These are phyloP conservation scores for Fusarium guadeloupense DNA, from an alignment of 2,329 filamentous ascomycete species.

Conservation along the genomic window DNA sequence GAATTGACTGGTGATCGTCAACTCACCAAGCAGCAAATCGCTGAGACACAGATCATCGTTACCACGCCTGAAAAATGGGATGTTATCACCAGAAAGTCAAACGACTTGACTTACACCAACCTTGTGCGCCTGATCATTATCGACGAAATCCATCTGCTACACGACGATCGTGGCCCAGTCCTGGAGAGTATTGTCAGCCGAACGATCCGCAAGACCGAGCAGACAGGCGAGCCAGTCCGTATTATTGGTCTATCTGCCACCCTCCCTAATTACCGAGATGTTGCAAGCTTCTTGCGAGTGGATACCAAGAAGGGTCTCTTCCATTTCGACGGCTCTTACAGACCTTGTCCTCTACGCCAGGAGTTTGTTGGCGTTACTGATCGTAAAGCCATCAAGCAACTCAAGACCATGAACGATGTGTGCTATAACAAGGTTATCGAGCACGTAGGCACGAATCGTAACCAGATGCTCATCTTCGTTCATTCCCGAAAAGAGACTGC, in stretches of 20 bases:
- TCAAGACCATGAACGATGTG: slow-evolving; percentile 99
- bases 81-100: slow-evolving; percentile 97
- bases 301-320: slow-evolving; percentile 87
- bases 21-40: slow-evolving; percentile 97
- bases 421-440: slow-evolving; percentile 98
- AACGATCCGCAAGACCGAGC: slow-evolving; percentile 91
- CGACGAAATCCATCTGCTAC: slow-evolving; percentile 96
- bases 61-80: slow-evolving; percentile 99
- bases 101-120: slow-evolving; percentile 95
- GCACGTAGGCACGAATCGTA: slow-evolving; percentile 89
- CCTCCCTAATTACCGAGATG: slow-evolving; percentile 94
- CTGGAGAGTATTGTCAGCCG: slow-evolving; percentile 96
- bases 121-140: slow-evolving; percentile 97
- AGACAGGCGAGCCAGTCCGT: slow-evolving; percentile 91
- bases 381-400: slow-evolving; percentile 97
- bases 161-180: slow-evolving; percentile 96
- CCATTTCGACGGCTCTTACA: slow-evolving; percentile 94
- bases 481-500: slow-evolving; percentile 98
- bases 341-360: slow-evolving; percentile 93
- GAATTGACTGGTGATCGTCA: slow-evolving; percentile 97
- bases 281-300: slow-evolving; percentile 92
- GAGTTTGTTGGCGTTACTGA: slow-evolving; percentile 98
- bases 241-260: slow-evolving; percentile 94
- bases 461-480: slow-evolving; percentile 99
- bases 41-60: slow-evolving; percentile 97